Percentiles rank a stretch among this genome's conserved stretches.
Evolutionary conservation across 2,329 filamentous ascomycete genomes (phyloP).

Genomic region (Fusarium sp.): DNA sequence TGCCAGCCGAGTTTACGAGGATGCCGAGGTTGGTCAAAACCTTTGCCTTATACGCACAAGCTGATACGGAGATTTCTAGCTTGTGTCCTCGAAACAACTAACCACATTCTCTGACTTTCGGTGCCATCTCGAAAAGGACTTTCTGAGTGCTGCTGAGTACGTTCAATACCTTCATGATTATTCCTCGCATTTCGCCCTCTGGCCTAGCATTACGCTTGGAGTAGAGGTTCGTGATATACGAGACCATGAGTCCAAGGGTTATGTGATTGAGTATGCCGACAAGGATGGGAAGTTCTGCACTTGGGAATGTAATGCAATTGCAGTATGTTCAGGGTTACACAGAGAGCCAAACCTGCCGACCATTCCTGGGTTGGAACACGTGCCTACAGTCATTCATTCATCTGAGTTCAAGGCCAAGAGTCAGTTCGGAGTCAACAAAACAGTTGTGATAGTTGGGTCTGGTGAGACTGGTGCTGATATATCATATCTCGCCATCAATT

Average conservation of each 20-base stretch:
- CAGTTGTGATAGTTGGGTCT: neutral
- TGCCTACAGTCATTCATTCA: conserved; percentile 52
- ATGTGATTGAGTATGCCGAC: rapidly evolving
- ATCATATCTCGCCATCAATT: neutral
- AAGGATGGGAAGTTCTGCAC: neutral
- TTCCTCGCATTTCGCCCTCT: neutral
- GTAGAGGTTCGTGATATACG: neutral
- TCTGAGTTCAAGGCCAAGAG: neutral
- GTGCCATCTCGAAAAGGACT: neutral
- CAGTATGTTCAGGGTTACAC: conserved; percentile 23
- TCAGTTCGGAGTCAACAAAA: neutral
- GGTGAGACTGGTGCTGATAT: conserved; percentile 6
- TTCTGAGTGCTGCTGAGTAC: neutral
- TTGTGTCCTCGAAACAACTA: neutral
- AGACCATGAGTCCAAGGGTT: rapidly evolving
- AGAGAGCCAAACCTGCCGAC: conserved; percentile 15
- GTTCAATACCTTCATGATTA: neutral
- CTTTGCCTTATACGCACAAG: neutral
- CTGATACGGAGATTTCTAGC: neutral
- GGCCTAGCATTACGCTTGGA: neutral
- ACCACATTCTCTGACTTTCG: conserved; percentile 9
- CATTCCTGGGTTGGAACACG: conserved; percentile 8
- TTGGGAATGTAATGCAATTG: conserved; percentile 18
- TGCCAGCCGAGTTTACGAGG: neutral
- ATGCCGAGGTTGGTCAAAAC: neutral